Evolutionary conservation across 1,284 basidiomycete species (phyloP).

Genomic region (Xanthoconium separans): DNA sequence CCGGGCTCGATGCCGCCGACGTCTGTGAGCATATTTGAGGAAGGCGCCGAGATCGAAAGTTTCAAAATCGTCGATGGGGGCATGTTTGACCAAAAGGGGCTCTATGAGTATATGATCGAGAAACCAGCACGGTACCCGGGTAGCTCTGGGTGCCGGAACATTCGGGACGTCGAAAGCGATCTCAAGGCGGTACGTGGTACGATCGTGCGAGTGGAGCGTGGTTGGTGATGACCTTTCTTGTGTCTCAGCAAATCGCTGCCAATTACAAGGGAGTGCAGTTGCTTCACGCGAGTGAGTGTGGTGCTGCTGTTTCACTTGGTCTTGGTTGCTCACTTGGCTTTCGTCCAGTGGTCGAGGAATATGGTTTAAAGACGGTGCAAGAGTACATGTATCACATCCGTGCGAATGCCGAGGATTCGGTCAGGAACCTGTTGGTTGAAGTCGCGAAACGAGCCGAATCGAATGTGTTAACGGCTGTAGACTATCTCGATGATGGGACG

Average conservation of each 20-base stretch:
- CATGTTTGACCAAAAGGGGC: conserved; percentile 73
- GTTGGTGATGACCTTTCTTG: not conserved
- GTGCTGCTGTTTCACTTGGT: conserved; percentile 14
- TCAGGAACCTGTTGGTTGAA: conserved; percentile 78
- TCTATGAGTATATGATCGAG: conserved; percentile 82
- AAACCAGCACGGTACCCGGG: conserved; percentile 84
- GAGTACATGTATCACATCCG: conserved; percentile 93
- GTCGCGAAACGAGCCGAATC: conserved; percentile 71
- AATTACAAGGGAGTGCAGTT: conserved; percentile 92
- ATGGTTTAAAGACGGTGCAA: conserved; percentile 84
- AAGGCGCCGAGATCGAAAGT: conserved; percentile 89
- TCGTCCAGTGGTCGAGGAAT: conserved; percentile 76
- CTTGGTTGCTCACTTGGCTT: not conserved
- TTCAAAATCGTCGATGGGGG: conserved; percentile 92
- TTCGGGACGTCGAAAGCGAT: conserved; percentile 90
- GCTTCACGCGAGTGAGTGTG: conserved; percentile 63
- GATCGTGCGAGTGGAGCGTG: not conserved
- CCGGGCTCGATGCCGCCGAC: conserved; percentile 95
- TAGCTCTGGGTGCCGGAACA: conserved; percentile 80
- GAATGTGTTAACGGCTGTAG: conserved; percentile 67
- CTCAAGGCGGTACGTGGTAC: conserved; percentile 72
- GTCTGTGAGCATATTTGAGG: conserved; percentile 87
- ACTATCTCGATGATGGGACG: conserved; percentile 88
- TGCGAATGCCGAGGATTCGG: conserved; percentile 86
- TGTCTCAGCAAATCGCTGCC: conserved; percentile 83